Base-by-base conservation (phyloP, 2,329 filamentous ascomycete genomes). In the Ascochyta koolunga region DNA sequence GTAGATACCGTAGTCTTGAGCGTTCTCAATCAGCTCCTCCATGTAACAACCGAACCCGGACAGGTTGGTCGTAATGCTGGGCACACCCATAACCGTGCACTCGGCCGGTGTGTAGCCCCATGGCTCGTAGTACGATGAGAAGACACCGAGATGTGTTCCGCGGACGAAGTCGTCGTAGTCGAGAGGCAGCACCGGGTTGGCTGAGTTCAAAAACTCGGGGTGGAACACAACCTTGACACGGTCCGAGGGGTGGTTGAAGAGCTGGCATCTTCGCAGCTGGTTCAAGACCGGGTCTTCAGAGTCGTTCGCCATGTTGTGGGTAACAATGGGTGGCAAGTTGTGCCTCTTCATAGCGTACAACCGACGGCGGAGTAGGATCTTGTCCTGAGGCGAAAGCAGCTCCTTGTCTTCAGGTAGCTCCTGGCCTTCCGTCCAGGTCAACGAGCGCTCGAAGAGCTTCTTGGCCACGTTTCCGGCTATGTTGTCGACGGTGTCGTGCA, bases 121-220 rank as follows among this genome's bases (percentile, higher is more conserved):
- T 8, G 95, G 95, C 79, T 99, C 95, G 76, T 99, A 99, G 84
- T 98, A 98, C 2, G 95, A 98, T 21, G 93, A 84, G 78, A 99
- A 99, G 52, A 99, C 87, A 68, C 95, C 95, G 71, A 99, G 80
- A 77, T 99, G 93, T 35, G 93, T 98, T 61, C 95, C 95, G 50
- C 95, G 91, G 38, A 99, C 95, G 72, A 99, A 99, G 75, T 99
- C 95, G 70, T 99, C 95, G 69, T 99, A 98, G 78, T 98, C 95
- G 70, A 99, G 83, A 16, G 95, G 93, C 29, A 99, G 82, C 2
- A 99, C 93, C 0, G 95, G 93, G 78, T 97, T 98, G 50, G 91
- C 88, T 1, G 93, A 96, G 81, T 93, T 97, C 64, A 99, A 80
- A 79, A 99, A 99, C 76, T 98, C 95, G 6, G 95, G 95, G 72